A percentile compares a stretch with the other conserved stretches of the same genome.
Evolutionary conservation across 2,329 filamentous ascomycete genomes (phyloP).

Genomic region (Pseudogymnoascus sp.): DNA sequence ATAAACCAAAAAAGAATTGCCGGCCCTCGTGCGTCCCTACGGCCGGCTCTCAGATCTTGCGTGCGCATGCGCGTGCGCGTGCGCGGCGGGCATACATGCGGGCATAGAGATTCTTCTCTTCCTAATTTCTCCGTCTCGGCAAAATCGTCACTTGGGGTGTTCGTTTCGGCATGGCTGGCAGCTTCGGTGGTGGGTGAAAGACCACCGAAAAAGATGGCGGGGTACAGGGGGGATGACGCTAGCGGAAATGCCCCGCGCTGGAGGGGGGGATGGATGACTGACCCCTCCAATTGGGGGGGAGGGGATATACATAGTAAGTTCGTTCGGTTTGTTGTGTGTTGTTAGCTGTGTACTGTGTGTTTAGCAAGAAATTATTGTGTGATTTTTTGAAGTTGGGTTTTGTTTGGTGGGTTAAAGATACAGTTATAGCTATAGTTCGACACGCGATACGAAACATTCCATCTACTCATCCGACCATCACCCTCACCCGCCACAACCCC

Average conservation of each 20-base stretch:
- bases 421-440: not conserved
- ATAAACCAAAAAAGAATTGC: not conserved
- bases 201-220: not conserved
- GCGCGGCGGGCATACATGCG: not conserved
- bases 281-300: not conserved
- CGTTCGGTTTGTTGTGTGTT: not conserved
- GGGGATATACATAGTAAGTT: not conserved
- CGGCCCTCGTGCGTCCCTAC: not conserved
- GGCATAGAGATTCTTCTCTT: not conserved
- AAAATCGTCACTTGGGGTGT: not conserved
- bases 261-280: not conserved
- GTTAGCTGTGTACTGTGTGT: not conserved
- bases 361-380: not conserved
- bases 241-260: not conserved
- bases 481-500: not conserved
- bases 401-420: not conserved
- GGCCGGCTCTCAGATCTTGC: not conserved
- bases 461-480: not conserved
- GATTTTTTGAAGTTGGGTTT: not conserved
- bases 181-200: not conserved
- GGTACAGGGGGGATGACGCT: not conserved
- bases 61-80: not conserved
- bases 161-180: too few relatives aligned
- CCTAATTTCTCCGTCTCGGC: slow-evolving; percentile 4
- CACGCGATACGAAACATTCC: not conserved